Conservation (phyloP, 129 eudicot species). For the Apium graveolens region DNA sequence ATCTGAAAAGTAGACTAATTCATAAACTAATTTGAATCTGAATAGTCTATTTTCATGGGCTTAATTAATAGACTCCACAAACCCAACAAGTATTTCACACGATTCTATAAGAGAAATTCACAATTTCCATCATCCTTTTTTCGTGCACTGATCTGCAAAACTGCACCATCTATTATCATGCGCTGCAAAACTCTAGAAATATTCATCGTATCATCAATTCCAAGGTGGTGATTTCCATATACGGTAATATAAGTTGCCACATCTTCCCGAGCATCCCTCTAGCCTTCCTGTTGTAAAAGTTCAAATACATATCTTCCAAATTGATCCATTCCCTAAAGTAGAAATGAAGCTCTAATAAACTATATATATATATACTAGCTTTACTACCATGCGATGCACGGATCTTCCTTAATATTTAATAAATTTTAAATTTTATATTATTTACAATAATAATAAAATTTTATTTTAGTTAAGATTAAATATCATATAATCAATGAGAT, state of each 20-base stretch:
- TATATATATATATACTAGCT: too few relatives aligned
- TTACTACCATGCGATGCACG: too few relatives aligned
- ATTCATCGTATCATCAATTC: constrained; percentile 79
- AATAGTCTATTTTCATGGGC: too few relatives aligned
- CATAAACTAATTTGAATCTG: too few relatives aligned
- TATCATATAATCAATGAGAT: too few relatives aligned
- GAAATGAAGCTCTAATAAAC: too few relatives aligned
- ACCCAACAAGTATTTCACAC: constrained; percentile 8
- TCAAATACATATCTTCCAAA: neutral
- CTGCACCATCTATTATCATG: constrained; percentile 71
- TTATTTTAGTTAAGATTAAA: too few relatives aligned
- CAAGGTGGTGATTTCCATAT: constrained; percentile 86
- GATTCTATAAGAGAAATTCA: constrained; percentile 57
- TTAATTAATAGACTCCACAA: too few relatives aligned
- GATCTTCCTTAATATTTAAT: too few relatives aligned
- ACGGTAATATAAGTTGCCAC: constrained; percentile 44
- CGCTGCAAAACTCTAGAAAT: constrained; percentile 67
- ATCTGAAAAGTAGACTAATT: too few relatives aligned
- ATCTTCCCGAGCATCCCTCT: constrained; percentile 90
- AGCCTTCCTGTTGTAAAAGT: constrained; percentile 82
- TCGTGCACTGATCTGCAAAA: constrained; percentile 63
- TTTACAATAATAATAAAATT: too few relatives aligned
- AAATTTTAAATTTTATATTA: too few relatives aligned
- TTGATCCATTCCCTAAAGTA: constrained; percentile 31
- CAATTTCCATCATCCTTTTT: constrained; percentile 39